Evolutionary conservation across 1,284 basidiomycete genomes (phyloP), one percentile per base, ranked within the genome.

Genomic region (Xanthoconium separans): DNA sequence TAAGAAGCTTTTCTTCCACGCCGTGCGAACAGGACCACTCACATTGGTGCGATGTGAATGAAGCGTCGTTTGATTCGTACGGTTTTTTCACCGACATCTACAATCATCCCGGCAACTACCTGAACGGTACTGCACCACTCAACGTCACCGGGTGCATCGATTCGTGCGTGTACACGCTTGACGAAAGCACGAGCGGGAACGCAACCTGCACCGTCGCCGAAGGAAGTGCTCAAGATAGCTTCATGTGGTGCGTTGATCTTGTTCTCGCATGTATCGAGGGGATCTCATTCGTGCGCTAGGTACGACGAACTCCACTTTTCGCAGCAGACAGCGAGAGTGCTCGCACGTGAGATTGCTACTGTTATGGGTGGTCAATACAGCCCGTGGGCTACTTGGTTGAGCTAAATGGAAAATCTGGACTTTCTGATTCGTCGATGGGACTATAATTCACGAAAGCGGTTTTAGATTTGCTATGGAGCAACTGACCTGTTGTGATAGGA

Each of bases 11-110:
- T 18, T n/a, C 9, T n/a, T 37, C n/a, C 36, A 8, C 36, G n/a
- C 16, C n/a, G 15, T 37, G 16, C 2, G 7, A 15, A 18, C 9
- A 18, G 15, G 15, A 18, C 8, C 10, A 37, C 36, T 37, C 36
- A 37, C 36, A 0, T n/a, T 4, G 7, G 9, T 9, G 36, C 6
- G n/a, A 18, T 16, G 15, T 4, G n/a, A 1, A 37, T n/a, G 9
- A 15, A 65, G 71, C 69, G 11, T 58, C 64, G 1, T 73, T 73
- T 47, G 69, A 74, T 53, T 70, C 72, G n/a, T 61, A 71, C 45
- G 63, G 54, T 8, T 60, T 74, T 27, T 74, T 74, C 50, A 60
- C 56, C 30, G 70, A 75, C 44, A 69, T 74, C 20, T 69, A 70
- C 46, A 52, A 58, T 27, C 51, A 71, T 33, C 71, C 73, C 6